phyloP scores from a whole-genome alignment of 306 rosid genomes.

The Quercus robur region DNA sequence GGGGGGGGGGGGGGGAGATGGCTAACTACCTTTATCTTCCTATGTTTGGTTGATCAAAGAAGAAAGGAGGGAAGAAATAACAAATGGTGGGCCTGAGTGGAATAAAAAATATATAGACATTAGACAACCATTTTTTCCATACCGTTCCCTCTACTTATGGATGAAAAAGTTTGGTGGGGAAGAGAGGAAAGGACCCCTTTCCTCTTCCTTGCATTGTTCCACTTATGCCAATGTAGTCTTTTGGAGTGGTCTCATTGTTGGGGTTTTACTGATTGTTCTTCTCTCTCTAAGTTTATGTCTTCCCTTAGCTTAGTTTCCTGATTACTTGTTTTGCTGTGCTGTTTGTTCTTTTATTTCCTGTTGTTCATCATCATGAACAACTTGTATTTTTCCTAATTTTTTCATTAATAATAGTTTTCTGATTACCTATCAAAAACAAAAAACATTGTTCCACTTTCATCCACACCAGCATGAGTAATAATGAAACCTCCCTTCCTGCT shows the following conservation, averaged over 20 bases:
- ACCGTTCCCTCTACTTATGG: not conserved
- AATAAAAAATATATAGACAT: not conserved
- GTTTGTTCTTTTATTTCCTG: too few species aligned
- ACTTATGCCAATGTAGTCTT: not conserved
- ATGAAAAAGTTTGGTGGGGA: not conserved
- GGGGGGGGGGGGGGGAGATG: not conserved
- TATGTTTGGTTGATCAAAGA: not conserved
- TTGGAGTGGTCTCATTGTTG: too few species aligned
- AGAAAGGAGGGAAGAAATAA: not conserved
- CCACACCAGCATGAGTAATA: not conserved
- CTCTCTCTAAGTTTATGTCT: too few species aligned
- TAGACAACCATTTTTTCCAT: not conserved
- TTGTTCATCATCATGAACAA: too few species aligned
- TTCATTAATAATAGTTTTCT: too few species aligned
- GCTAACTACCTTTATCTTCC: not conserved
- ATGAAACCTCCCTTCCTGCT: not conserved
- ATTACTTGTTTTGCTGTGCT: too few species aligned
- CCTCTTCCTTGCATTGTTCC: not conserved
- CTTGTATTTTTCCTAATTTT: too few species aligned
- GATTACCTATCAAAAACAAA: too few species aligned
- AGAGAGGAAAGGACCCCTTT: not conserved
- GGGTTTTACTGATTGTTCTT: too few species aligned
- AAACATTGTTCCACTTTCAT: not conserved
- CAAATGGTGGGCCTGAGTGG: not conserved
- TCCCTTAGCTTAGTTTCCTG: too few species aligned